Evolutionary conservation across 495 filamentous ascomycete genomes (phyloP).

Genomic region (Daldinia grandis): DNA sequence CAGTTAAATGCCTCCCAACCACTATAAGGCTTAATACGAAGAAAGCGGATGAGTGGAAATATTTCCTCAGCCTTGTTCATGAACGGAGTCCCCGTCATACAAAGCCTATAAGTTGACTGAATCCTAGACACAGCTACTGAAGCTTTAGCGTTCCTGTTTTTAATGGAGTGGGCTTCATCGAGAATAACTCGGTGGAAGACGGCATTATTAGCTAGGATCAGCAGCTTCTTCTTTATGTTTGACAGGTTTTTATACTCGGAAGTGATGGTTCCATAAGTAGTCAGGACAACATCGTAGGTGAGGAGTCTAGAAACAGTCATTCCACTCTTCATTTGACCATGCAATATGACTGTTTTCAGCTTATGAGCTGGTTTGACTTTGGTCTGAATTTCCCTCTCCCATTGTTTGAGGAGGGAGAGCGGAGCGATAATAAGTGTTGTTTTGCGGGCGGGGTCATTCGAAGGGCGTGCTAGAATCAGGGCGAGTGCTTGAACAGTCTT

Average conservation of each 20-base stretch:
- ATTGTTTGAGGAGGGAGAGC: slow-evolving; percentile 86
- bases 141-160: slow-evolving; percentile 77
- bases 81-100: slow-evolving; percentile 94
- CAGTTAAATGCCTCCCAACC: slow-evolving; percentile 65
- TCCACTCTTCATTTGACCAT: slow-evolving; percentile 59
- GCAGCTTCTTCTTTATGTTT: slow-evolving; percentile 23
- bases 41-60: slow-evolving; percentile 83
- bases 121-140: slow-evolving; percentile 70
- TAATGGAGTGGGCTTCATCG: slow-evolving; percentile 95
- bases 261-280: slow-evolving; percentile 84
- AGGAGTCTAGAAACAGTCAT: slow-evolving; percentile 68
- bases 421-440: slow-evolving; percentile 90
- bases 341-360: slow-evolving; percentile 73
- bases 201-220: slow-evolving; percentile 67
- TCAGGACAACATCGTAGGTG: slow-evolving; percentile 83
- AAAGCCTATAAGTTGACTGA: slow-evolving; percentile 74
- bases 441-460: slow-evolving; percentile 61
- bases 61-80: slow-evolving; percentile 88
- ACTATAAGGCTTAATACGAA: slow-evolving; percentile 83
- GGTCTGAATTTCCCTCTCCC: slow-evolving; percentile 82
- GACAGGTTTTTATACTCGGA: slow-evolving; percentile 68
- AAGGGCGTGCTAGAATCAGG: slow-evolving; percentile 77
- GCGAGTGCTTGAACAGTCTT: slow-evolving; percentile 93
- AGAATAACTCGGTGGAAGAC: slow-evolving; percentile 87
- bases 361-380: slow-evolving; percentile 69